Conservation (phyloP, 768 basidiomycete genomes). For the Ramaria rubella region DNA sequence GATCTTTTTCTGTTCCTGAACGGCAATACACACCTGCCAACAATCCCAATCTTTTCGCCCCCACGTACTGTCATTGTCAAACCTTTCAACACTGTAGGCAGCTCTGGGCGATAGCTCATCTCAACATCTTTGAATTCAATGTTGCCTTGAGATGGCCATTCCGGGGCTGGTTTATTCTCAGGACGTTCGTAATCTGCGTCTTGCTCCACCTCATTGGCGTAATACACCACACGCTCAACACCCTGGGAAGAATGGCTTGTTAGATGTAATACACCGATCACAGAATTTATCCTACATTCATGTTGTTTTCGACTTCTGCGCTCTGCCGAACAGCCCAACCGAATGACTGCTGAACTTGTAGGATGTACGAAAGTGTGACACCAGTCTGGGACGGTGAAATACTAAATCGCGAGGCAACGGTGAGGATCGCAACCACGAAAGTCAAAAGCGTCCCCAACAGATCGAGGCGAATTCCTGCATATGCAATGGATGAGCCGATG, state of each 20-base stretch:
- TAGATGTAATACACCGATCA: constrained; percentile 8
- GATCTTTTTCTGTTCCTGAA: not conserved
- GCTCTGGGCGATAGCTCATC: constrained; percentile 77
- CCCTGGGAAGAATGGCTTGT: constrained; percentile 24
- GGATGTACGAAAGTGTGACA: constrained; percentile 70
- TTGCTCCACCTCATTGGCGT: constrained; percentile 73
- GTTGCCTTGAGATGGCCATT: constrained; percentile 72
- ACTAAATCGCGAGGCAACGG: constrained; percentile 63
- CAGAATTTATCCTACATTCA: constrained; percentile 48
- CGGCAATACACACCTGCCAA: constrained; percentile 46
- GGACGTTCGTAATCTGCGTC: constrained; percentile 67
- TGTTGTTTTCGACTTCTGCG: constrained; percentile 88
- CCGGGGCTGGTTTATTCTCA: constrained; percentile 47
- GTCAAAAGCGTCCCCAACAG: constrained; percentile 53
- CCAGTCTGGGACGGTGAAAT: constrained; percentile 79
- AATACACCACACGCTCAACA: constrained; percentile 81
- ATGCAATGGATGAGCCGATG: constrained; percentile 26
- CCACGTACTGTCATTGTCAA: constrained; percentile 61
- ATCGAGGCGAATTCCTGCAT: constrained; percentile 71
- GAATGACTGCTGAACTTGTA: constrained; percentile 71
- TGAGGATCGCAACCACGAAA: constrained; percentile 72
- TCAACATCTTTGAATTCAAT: constrained; percentile 72
- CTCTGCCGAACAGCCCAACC: constrained; percentile 72
- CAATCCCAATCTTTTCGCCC: constrained; percentile 90
- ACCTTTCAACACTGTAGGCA: constrained; percentile 85